Percentiles rank a stretch among this genome's conserved stretches.
Conservation (phyloP, 2,329 filamentous ascomycete species). For the Rhynchosporium secalis region DNA sequence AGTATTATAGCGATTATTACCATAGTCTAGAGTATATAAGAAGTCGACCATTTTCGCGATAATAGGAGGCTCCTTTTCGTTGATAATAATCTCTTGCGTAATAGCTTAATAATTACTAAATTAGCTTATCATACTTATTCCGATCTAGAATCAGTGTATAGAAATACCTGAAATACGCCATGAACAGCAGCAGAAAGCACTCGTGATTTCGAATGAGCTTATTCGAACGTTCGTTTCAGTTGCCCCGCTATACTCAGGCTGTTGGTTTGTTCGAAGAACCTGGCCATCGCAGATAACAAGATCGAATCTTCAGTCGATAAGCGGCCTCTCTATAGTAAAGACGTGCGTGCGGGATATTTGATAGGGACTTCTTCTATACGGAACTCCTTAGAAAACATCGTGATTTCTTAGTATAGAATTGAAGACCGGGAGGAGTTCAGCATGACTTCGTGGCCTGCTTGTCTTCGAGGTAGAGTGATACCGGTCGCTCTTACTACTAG, state of each 20-base stretch:
- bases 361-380: constrained; percentile 20
- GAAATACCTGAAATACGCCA: not conserved
- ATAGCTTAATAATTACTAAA: not conserved
- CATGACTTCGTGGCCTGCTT: constrained; percentile 27
- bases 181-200: not conserved
- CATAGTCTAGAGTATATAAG: not conserved
- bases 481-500: constrained; percentile 23
- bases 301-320: constrained; percentile 21
- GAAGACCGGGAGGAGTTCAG: constrained; percentile 16
- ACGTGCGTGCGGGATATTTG: constrained; percentile 20
- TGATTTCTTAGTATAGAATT: constrained; percentile 28
- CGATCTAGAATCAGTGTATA: not conserved
- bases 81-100: not conserved
- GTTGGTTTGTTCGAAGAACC: constrained; percentile 19
- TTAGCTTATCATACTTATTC: not conserved
- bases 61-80: not conserved
- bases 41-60: not conserved
- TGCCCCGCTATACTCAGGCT: too few species aligned
- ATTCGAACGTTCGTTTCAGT: too few species aligned
- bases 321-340: constrained; percentile 22
- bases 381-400: constrained; percentile 28
- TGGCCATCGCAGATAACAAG: constrained; percentile 29
- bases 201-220: not conserved
- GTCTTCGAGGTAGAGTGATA: constrained; percentile 25
- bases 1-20: not conserved